Conservation (phyloP, 495 filamentous ascomycete species). For the Tuber magnatum region DNA sequence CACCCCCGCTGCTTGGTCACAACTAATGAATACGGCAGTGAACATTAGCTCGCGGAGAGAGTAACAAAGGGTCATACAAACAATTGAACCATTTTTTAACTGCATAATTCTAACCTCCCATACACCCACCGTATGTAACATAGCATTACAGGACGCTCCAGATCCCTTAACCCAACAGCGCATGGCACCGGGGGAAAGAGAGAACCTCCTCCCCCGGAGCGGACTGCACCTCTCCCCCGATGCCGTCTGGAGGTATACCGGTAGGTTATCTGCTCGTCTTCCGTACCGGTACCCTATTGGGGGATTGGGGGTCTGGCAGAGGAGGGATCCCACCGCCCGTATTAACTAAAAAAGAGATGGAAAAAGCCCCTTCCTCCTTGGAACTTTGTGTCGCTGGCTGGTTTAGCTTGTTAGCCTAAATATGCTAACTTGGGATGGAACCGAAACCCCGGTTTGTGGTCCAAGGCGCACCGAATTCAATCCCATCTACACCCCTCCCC, state of each 20-base stretch:
- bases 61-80: neutral
- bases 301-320: too few relatives aligned
- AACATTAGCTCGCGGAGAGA: neutral
- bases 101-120: neutral
- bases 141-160: neutral
- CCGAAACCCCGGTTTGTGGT: neutral
- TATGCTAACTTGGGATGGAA: neutral
- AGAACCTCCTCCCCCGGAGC: accelerated
- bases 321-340: too few relatives aligned
- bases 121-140: neutral
- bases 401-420: neutral
- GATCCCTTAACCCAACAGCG: neutral
- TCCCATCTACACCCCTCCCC: neutral
- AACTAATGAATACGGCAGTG: neutral
- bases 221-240: neutral
- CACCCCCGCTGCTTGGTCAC: neutral
- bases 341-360: too few relatives aligned
- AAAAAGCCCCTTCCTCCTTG: neutral
- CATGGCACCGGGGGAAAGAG: neutral
- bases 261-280: neutral
- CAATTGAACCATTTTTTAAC: neutral
- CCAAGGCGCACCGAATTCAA: neutral
- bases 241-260: neutral
- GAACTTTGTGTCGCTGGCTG: neutral
- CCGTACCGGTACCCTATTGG: too few relatives aligned